Evolutionary conservation across 768 basidiomycete genomes (phyloP).

Genomic region (Plicaturopsis crispa): DNA sequence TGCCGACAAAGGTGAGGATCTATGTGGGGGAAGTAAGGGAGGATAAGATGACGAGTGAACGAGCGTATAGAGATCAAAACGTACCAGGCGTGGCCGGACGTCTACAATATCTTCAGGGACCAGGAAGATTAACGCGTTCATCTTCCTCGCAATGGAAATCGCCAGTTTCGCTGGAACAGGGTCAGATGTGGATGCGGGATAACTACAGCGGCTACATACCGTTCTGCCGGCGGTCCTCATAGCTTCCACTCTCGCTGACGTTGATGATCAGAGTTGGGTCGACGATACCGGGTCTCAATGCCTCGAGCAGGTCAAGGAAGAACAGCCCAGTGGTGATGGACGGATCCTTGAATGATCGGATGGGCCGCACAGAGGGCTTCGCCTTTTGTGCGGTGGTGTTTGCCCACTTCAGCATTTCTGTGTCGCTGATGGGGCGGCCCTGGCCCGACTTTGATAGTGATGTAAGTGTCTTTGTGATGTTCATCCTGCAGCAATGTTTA

Average conservation of each 20-base stretch:
- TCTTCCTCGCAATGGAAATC: conserved; percentile 97
- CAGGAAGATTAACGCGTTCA: conserved; percentile 92
- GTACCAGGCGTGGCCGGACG: conserved; percentile 79
- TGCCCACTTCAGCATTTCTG: conserved; percentile 94
- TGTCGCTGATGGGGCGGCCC: conserved; percentile 83
- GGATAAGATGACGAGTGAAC: neutral
- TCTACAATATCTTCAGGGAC: conserved; percentile 98
- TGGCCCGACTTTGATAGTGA: conserved; percentile 57
- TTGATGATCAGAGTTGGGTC: conserved; percentile 74
- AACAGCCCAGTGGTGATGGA: conserved; percentile 82
- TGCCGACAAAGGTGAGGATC: conserved; percentile 95
- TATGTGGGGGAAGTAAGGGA: conserved; percentile 18
- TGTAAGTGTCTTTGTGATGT: conserved; percentile 85
- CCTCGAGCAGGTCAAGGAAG: conserved; percentile 89
- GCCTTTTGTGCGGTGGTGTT: conserved; percentile 78
- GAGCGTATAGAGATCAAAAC: conserved; percentile 19
- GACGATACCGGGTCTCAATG: conserved; percentile 89
- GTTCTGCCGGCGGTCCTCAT: conserved; percentile 89
- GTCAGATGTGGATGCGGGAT: conserved; percentile 5
- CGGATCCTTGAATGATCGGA: conserved; percentile 94
- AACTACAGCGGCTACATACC: conserved; percentile 44
- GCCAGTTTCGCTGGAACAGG: conserved; percentile 76
- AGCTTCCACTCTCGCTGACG: conserved; percentile 53
- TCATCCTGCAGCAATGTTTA: conserved; percentile 42
- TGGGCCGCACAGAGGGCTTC: conserved; percentile 49